Evolutionary conservation across 257 asterid genomes (phyloP), one percentile per base, ranked within the genome.

Genomic region (Gentiana dahurica): DNA sequence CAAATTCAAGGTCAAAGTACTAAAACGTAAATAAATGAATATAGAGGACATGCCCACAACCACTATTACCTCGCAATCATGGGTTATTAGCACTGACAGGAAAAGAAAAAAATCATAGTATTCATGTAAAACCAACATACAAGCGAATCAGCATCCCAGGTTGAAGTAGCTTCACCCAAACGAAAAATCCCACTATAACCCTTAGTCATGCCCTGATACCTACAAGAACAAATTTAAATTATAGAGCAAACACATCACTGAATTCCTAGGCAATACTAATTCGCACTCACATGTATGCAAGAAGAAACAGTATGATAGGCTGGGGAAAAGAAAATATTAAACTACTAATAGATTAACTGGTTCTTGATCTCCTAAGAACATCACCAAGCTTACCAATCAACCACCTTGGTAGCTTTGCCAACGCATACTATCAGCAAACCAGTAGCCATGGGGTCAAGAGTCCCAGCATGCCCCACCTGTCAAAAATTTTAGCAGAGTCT

Each of bases 391-490:
- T 74, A 91, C 98, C 95, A 79, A 48, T 85, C 98, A 49, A 85
- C 98, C 65, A 76, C 52, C 77, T 91, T 91, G 53, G 98, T 91
- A 39, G 98, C 95, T 87, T 83, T 91, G 67, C 98, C 98, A 60
- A 91, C 70, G 44, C 98, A 91, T 46, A 91, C 96, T 62, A 91
- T 87, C 81, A 91, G 68, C 64, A 91, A 78, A 59, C 98, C 98
- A 51, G 96, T 87, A 15, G 98, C 96, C 98, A 91, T 91, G 36
- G 98, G 98, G 83, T 91, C 98, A 33, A 91, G 84, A 34, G 98
- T 91, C 60, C 98, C 98, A 48, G 98, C 98, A 83, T 91, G 98
- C 35, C 98, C 98, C 41, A 91, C 98, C 98, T 91, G 70, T n/a
- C 57, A 64, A 52, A 52, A 59, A 45, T 57, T 60, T 66, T 59